Base-by-base conservation (phyloP, 306 rosid genomes). In the Quercus variabilis region DNA sequence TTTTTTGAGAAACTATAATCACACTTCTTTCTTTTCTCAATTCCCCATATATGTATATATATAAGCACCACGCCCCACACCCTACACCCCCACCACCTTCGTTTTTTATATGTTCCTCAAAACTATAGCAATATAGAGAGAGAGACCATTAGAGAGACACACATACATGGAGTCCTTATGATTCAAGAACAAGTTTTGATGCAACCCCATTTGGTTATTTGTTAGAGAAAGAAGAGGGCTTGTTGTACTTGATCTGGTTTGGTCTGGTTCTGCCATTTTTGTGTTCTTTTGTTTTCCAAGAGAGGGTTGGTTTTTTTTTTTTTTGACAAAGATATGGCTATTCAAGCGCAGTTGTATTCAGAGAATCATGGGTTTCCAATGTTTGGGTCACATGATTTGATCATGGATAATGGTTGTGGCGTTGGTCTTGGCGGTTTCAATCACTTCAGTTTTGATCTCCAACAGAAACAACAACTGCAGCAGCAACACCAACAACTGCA, bases 311-410 rank as follows among this genome's bases (percentile, higher is more conserved):
- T 13, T 33, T 33, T 30, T 3, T 31, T 17, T 72, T 72, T 18
- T 11, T 60, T 49, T 0, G 17, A 28, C 33, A 25, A 52, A 55
- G 55, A 12, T 10, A 90, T 92, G 97, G 91, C 96, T 1, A 83
- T 89, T 71, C 87, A 92, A 59, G 92, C 96, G 1, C 94, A 87
- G 72, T 62, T 90, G 74, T 87, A 69, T 38, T 18, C 85, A 7
- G 88, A 82, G 46, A 85, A 82, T 73, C 74, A 71, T 18, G 80
- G 81, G 58, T 86, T 89, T 63, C 87, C 90, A 1, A 76, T 87
- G 43, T 78, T 58, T 17, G 85, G 81, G 15, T 77, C 87, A 13
- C 84, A 79, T 68, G 79, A 79, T 79, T 64, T 60, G 82, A 77
- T 59, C 73, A 64, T 56, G 13, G 83, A 80, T n/a, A 81, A 52